Evolutionary conservation across 164 flowering plant species (phyloP).

Genomic region (Nymphaea colorata): DNA sequence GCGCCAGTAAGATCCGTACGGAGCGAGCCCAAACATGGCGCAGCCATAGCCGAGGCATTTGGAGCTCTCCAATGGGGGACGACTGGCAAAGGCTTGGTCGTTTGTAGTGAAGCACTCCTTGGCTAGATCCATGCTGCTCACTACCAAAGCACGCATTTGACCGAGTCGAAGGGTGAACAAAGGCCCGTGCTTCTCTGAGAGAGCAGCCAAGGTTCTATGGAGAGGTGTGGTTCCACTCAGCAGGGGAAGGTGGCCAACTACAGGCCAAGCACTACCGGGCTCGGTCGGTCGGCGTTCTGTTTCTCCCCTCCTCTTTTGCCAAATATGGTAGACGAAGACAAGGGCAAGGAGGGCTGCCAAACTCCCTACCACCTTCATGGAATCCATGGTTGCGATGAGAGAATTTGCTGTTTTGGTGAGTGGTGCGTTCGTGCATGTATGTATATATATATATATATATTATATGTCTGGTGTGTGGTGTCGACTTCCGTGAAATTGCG

Average conservation of each 20-base stretch:
- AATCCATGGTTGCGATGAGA: too few species aligned
- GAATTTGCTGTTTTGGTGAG: too few species aligned
- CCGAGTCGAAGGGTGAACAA: slow-evolving; percentile 4
- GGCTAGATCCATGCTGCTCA: background rate
- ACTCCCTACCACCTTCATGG: too few species aligned
- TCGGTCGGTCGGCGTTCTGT: background rate
- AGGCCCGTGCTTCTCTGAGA: slow-evolving; percentile 3
- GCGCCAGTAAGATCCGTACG: slow-evolving; percentile 6
- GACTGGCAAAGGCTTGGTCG: slow-evolving; percentile 1
- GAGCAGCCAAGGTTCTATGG: background rate
- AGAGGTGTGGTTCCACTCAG: background rate
- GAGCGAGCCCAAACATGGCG: background rate
- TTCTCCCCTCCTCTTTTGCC: too few species aligned
- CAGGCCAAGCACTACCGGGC: slow-evolving; percentile 3
- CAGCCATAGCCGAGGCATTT: slow-evolving; percentile 1
- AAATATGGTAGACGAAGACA: too few species aligned
- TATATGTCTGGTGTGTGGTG: too few species aligned
- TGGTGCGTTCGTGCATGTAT: too few species aligned
- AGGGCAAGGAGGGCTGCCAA: too few species aligned
- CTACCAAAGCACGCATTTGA: background rate
- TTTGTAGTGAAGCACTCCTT: slow-evolving; percentile 8
- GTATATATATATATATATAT: too few species aligned
- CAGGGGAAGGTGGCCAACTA: slow-evolving; percentile 4
- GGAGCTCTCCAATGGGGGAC: background rate
- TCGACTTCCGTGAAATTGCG: too few species aligned